Conservation (phyloP, 164 flowering plant species). For the Vitis rotundifolia region DNA sequence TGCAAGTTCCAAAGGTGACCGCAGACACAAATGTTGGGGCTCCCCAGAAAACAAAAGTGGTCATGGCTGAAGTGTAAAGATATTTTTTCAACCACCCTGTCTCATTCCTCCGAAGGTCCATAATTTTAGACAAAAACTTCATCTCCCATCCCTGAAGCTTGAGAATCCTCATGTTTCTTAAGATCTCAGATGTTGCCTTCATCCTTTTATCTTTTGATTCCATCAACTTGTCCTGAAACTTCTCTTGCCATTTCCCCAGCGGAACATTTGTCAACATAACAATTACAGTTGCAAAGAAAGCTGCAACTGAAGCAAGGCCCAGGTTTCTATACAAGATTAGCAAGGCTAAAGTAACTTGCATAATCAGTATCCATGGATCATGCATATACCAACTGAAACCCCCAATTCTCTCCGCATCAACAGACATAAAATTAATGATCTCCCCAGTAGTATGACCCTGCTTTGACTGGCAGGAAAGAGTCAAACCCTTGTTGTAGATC, state of each 20-base stretch:
- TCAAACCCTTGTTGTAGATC: constrained; percentile 62
- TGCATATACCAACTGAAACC: constrained; percentile 65
- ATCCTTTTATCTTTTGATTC: constrained; percentile 69
- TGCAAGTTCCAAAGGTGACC: constrained; percentile 55
- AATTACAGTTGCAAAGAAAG: constrained; percentile 49
- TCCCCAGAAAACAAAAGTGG: constrained; percentile 55
- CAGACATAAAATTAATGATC: constrained; percentile 71
- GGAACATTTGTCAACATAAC: constrained; percentile 67
- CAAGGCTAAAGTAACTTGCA: constrained; percentile 62
- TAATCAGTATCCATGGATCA: constrained; percentile 60
- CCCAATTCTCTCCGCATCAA: constrained; percentile 74
- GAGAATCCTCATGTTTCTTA: constrained; percentile 80
- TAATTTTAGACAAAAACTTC: constrained; percentile 61
- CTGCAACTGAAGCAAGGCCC: constrained; percentile 61
- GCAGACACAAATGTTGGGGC: constrained; percentile 70
- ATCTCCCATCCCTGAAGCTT: constrained; percentile 86
- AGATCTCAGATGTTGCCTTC: constrained; percentile 67
- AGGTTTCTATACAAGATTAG: constrained; percentile 60
- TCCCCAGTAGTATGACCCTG: constrained; percentile 67
- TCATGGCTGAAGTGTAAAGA: constrained; percentile 42
- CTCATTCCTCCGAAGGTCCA: constrained; percentile 51
- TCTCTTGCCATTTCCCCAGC: constrained; percentile 48
- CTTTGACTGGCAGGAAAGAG: constrained; percentile 63
- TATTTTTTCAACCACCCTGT: constrained; percentile 57
- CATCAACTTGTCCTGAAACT: constrained; percentile 60